Evolutionary conservation across 208 protist genomes (phyloP).

Genomic region (Trypanosoma melophagium): DNA sequence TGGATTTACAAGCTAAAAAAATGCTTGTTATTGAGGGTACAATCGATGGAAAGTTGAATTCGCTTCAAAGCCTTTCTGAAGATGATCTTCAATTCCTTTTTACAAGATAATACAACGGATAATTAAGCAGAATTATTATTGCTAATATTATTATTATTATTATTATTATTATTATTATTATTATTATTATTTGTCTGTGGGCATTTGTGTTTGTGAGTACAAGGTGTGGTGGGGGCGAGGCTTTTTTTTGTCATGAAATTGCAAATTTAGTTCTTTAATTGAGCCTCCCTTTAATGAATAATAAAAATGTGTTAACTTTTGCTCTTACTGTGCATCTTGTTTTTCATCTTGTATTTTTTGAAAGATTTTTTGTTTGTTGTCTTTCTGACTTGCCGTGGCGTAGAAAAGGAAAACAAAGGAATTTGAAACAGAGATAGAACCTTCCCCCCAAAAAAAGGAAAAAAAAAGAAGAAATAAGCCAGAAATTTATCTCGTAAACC

Average conservation of each 20-base stretch:
- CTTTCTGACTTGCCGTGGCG: background rate
- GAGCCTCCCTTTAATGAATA: too few relatives aligned
- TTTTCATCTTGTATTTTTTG: too few relatives aligned
- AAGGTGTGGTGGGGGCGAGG: background rate
- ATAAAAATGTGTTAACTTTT: too few relatives aligned
- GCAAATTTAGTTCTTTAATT: background rate
- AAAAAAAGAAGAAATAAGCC: slow-evolving; percentile 12
- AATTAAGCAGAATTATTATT: slow-evolving; percentile 1
- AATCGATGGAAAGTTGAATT: slow-evolving; percentile 87
- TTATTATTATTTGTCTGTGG: background rate
- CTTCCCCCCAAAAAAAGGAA: background rate
- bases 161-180: slow-evolving; percentile 6
- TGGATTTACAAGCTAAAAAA: slow-evolving; percentile 93
- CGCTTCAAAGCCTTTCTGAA: slow-evolving; percentile 74
- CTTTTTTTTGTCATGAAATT: slow-evolving; percentile 7
- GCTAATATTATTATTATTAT: slow-evolving; percentile 7
- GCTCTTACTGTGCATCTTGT: too few relatives aligned
- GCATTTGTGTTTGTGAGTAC: slow-evolving; percentile 1
- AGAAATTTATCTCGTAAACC: slow-evolving; percentile 1
- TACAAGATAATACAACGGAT: slow-evolving; percentile 37
- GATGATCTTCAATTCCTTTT: slow-evolving; percentile 92
- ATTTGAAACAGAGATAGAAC: background rate
- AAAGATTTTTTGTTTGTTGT: slow-evolving; percentile 18
- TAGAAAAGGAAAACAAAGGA: slow-evolving; percentile 13
- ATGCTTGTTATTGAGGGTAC: slow-evolving; percentile 93